Percentiles rank a stretch among this genome's conserved stretches.
These are phyloP conservation scores for Talaromyces sp. DNA, from an alignment of 2,329 filamentous ascomycete species.

Conservation along the genomic window DNA sequence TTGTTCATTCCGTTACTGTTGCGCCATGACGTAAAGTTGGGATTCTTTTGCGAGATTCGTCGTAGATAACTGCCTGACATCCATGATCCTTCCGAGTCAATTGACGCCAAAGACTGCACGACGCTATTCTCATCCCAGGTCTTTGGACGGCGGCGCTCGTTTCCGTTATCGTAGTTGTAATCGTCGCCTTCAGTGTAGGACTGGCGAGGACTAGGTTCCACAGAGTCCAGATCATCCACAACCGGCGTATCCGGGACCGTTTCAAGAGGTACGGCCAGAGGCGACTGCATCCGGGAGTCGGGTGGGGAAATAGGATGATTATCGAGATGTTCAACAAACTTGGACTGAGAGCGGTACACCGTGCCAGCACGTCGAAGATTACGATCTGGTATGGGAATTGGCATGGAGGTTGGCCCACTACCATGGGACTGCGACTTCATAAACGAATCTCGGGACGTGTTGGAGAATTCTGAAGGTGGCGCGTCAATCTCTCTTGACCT, in stretches of 20 bases:
- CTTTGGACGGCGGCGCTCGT: slow-evolving; percentile 25
- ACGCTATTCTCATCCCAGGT: slow-evolving; percentile 40
- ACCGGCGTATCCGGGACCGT: slow-evolving; percentile 20
- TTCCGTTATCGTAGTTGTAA: slow-evolving; percentile 29
- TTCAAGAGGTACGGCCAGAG: slow-evolving; percentile 51
- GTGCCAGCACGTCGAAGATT: slow-evolving; percentile 49
- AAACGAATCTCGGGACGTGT: slow-evolving; percentile 86
- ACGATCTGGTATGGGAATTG: slow-evolving; percentile 34
- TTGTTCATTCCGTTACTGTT: slow-evolving; percentile 36
- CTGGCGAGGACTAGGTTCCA: slow-evolving; percentile 20
- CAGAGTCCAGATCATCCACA: slow-evolving; percentile 3
- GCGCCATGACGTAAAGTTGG: slow-evolving; percentile 37
- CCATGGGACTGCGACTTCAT: slow-evolving; percentile 51
- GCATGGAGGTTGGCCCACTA: slow-evolving; percentile 34
- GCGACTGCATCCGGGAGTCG: slow-evolving; percentile 73
- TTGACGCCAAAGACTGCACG: slow-evolving; percentile 74
- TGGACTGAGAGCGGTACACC: slow-evolving; percentile 77
- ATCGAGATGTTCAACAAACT: slow-evolving; percentile 86
- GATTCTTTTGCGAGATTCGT: slow-evolving; percentile 40
- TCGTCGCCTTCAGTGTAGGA: slow-evolving; percentile 24
- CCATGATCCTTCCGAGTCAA: slow-evolving; percentile 96
- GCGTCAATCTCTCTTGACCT: slow-evolving; percentile 47
- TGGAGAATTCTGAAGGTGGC: slow-evolving; percentile 75
- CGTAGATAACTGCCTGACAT: slow-evolving; percentile 67
- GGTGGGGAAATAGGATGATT: slow-evolving; percentile 82